phyloP scores from a whole-genome alignment of 2,329 filamentous ascomycete species.

The Epichloe hybrida region DNA sequence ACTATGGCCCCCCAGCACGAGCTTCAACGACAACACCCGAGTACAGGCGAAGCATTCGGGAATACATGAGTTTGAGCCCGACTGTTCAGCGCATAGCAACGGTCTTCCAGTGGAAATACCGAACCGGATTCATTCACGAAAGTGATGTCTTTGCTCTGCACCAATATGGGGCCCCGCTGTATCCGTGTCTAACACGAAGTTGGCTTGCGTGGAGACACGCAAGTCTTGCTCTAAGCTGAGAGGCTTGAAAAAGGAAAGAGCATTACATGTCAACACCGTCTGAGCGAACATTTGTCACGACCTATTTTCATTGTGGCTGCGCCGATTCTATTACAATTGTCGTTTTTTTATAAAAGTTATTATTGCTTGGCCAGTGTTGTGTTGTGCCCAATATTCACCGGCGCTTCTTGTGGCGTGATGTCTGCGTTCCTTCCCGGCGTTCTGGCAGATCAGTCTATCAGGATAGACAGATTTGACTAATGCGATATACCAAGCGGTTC shows the following conservation, averaged over 20 bases:
- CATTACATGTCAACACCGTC: not conserved
- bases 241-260: not conserved
- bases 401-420: slow-evolving; percentile 1
- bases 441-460: not conserved
- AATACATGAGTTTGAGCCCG: not conserved
- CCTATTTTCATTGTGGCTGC: not conserved
- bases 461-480: not conserved
- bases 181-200: not conserved
- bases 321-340: slow-evolving; percentile 3
- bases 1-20: not conserved
- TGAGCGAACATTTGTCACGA: slow-evolving; percentile 3
- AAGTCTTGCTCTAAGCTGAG: slow-evolving; percentile 2
- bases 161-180: not conserved
- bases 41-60: not conserved
- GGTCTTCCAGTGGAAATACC: not conserved
- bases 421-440: slow-evolving; percentile 1
- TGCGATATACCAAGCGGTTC: not conserved
- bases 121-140: not conserved
- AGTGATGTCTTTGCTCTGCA: not conserved
- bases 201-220: not conserved
- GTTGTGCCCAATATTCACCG: slow-evolving; percentile 1
- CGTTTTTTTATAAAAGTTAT: slow-evolving; percentile 5
- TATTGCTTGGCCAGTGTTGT: slow-evolving; percentile 4
- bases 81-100: not conserved
- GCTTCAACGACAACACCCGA: not conserved